phyloP scores from a whole-genome alignment of 2,329 filamentous ascomycete species.

The Pseudofabraea citricarpa region DNA sequence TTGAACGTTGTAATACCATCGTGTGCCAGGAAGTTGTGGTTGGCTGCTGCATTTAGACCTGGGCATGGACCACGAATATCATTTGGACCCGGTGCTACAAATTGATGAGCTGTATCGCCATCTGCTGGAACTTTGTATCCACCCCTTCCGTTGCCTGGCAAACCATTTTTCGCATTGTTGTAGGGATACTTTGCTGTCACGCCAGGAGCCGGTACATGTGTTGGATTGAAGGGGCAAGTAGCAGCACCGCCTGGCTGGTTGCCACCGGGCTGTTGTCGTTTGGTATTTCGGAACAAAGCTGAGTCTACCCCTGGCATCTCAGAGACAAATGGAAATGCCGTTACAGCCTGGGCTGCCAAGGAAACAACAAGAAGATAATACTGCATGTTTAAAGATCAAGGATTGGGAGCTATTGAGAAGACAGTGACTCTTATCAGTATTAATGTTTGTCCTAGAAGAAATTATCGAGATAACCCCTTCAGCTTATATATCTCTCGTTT shows the following conservation, averaged over 20 bases:
- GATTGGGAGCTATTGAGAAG: too few relatives aligned
- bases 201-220: conserved; percentile 31
- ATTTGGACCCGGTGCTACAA: conserved; percentile 12
- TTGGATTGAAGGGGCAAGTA: conserved; percentile 30
- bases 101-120: conserved; percentile 22
- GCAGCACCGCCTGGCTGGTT: conserved; percentile 13
- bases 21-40: conserved; percentile 35
- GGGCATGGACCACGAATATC: conserved; percentile 38
- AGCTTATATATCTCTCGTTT: too few relatives aligned
- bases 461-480: too few relatives aligned
- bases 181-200: conserved; percentile 34
- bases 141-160: conserved; percentile 34
- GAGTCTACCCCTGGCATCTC: conserved; percentile 31
- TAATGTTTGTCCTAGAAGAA: too few relatives aligned
- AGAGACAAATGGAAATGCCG: conserved; percentile 34
- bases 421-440: too few relatives aligned
- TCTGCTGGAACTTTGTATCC: conserved; percentile 38
- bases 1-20: conserved; percentile 28
- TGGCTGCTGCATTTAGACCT: conserved; percentile 35
- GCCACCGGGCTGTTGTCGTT: conserved; percentile 27
- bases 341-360: conserved; percentile 11
- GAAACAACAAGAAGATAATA: conserved; percentile 12
- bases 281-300: conserved; percentile 22
- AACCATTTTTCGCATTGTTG: conserved; percentile 36
- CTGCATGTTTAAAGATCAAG: conserved; percentile 15